Conservation (phyloP, 306 rosid genomes). For the Adenanthera pavonina region DNA sequence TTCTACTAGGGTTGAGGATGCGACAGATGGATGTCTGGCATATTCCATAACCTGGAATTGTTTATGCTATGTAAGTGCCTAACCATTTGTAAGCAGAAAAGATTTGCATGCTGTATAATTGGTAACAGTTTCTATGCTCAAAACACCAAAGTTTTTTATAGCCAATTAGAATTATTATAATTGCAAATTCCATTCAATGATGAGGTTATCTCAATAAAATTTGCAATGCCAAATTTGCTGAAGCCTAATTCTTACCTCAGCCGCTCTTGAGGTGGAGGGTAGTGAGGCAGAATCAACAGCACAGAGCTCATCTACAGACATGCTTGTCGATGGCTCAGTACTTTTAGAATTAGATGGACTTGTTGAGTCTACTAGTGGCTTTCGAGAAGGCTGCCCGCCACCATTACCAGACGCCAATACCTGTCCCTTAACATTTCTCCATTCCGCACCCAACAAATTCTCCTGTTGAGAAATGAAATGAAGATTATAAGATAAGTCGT, state of each 20-base stretch:
- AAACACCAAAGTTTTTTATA: neutral
- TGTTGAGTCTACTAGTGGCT: slow-evolving; percentile 69
- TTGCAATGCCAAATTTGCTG: neutral
- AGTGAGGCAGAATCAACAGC: slow-evolving; percentile 76
- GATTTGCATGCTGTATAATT: neutral
- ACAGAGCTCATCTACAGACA: slow-evolving; percentile 75
- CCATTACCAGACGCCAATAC: slow-evolving; percentile 67
- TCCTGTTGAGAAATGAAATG: slow-evolving; percentile 60
- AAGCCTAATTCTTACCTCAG: slow-evolving; percentile 65
- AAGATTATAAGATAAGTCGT: neutral
- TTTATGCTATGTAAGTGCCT: slow-evolving; percentile 32
- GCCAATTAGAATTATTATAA: neutral
- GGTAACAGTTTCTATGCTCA: neutral
- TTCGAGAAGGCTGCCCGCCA: slow-evolving; percentile 69
- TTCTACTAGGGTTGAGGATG: slow-evolving; percentile 92
- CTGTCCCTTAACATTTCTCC: slow-evolving; percentile 92
- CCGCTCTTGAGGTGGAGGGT: slow-evolving; percentile 83
- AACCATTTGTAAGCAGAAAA: slow-evolving; percentile 14
- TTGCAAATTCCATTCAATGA: neutral
- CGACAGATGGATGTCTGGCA: slow-evolving; percentile 75
- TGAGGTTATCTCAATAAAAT: neutral
- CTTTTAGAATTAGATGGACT: slow-evolving; percentile 85
- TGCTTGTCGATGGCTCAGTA: slow-evolving; percentile 81
- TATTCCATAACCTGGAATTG: slow-evolving; percentile 68
- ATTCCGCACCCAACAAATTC: slow-evolving; percentile 64